Evolutionary conservation across 805 yeast species (phyloP).

Genomic region (Starmerella cellae): DNA sequence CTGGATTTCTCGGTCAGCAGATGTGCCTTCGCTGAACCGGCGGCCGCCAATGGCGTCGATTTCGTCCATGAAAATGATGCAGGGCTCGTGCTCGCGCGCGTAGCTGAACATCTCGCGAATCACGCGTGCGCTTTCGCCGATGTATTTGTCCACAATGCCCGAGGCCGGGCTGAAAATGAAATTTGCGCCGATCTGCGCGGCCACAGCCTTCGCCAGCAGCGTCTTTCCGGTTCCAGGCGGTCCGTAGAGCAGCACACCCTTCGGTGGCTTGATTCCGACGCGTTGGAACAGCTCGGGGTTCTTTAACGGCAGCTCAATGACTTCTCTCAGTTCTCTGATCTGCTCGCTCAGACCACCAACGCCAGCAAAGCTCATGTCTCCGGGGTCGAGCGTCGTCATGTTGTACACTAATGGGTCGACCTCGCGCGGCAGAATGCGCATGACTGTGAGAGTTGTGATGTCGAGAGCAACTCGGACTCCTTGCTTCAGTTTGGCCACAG

Average conservation of each 20-base stretch:
- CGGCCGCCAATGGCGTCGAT: conserved; percentile 98
- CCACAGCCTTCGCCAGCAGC: conserved; percentile 89
- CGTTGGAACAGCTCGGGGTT: conserved; percentile 92
- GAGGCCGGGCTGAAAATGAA: conserved; percentile 97
- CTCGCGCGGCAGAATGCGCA: conserved; percentile 94
- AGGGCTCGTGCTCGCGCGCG: conserved; percentile 95
- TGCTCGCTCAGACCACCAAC: conserved; percentile 96
- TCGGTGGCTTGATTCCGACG: conserved; percentile 97
- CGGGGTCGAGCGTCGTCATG: conserved; percentile 98
- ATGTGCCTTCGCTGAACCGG: conserved; percentile 93
- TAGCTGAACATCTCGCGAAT: conserved; percentile 96
- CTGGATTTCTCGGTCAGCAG: conserved; percentile 97
- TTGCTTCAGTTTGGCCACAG: conserved; percentile 66
- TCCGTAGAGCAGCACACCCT: conserved; percentile 90
- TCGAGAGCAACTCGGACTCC: conserved; percentile 95
- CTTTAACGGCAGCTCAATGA: conserved; percentile 89
- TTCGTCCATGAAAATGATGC: conserved; percentile 97
- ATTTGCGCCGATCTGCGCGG: conserved; percentile 96
- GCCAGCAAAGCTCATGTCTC: conserved; percentile 84
- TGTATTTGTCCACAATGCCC: conserved; percentile 94
- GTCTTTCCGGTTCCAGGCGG: conserved; percentile 99
- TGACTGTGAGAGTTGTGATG: conserved; percentile 93
- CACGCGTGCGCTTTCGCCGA: conserved; percentile 93
- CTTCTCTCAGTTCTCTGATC: conserved; percentile 92
- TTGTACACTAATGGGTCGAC: conserved; percentile 96